Percentiles rank a stretch among this genome's conserved stretches.
phyloP scores from a whole-genome alignment of 1,284 basidiomycete genomes.

The Acaromyces ingoldii region DNA sequence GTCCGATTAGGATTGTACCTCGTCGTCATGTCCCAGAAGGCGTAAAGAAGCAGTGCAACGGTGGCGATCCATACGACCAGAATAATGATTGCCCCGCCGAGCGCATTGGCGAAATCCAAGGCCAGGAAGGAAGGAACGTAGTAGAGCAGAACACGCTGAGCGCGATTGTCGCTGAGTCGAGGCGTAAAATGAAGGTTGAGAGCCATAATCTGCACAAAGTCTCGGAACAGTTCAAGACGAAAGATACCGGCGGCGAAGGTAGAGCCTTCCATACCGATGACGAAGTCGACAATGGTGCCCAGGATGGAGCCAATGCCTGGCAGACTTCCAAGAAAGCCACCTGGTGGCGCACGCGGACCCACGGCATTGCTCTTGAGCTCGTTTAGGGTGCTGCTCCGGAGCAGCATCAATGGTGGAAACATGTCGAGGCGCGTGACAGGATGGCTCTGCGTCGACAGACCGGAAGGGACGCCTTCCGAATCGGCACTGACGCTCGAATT shows the following conservation, averaged over 20 bases:
- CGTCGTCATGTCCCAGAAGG: slow-evolving; percentile 34
- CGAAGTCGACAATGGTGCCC: slow-evolving; percentile 36
- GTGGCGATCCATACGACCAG: slow-evolving; percentile 29
- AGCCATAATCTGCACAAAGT: slow-evolving; percentile 40
- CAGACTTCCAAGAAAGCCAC: slow-evolving; percentile 23
- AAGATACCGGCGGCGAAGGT: slow-evolving; percentile 38
- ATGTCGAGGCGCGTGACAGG: slow-evolving; percentile 27
- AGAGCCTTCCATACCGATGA: slow-evolving; percentile 42
- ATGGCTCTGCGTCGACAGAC: slow-evolving; percentile 18
- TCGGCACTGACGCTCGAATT: not conserved
- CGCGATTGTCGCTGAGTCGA: slow-evolving; percentile 9
- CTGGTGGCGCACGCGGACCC: slow-evolving; percentile 37
- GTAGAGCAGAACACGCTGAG: slow-evolving; percentile 22
- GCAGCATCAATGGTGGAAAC: slow-evolving; percentile 44
- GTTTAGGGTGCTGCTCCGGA: slow-evolving; percentile 27
- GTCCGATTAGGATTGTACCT: slow-evolving; percentile 34
- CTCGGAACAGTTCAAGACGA: slow-evolving; percentile 32
- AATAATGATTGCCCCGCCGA: slow-evolving; percentile 37
- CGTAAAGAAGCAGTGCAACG: slow-evolving; percentile 21
- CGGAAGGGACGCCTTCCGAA: slow-evolving; percentile 12
- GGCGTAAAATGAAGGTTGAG: slow-evolving; percentile 26
- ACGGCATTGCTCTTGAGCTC: slow-evolving; percentile 47
- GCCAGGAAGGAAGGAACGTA: slow-evolving; percentile 34
- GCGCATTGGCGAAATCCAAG: slow-evolving; percentile 39
- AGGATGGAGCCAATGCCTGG: slow-evolving; percentile 17